Base-by-base conservation (phyloP, 2,329 filamentous ascomycete genomes). In the Aspergillus fumigatus region DNA sequence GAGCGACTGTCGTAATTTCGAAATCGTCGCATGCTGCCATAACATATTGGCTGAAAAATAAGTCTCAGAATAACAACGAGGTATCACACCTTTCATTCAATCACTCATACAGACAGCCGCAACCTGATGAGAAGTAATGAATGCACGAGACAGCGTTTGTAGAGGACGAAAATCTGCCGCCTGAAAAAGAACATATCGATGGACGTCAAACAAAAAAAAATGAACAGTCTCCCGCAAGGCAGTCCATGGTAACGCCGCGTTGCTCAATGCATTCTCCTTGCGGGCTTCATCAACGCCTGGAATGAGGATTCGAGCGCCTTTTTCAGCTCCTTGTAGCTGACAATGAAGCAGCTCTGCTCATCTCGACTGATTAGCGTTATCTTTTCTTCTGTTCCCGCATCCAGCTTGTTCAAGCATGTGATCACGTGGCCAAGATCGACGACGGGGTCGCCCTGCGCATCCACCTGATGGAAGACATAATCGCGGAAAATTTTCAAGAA, bases 401-500 rank as follows among this genome's bases (percentile, higher is more conserved):
- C 94, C 53, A 99, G 79, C 72, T 96, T 97, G 77, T 95, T 97
- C 64, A 99, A 76, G 68, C 88, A 93, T 26, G 83, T 84, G 48
- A 99, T 74, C 61, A 97, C 90, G 75, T 97, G 92, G 3, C 89
- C 93, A 56, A 97, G 79, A 69, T 97, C 90, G 4, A 96, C 80
- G 1, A 92, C 88, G 0, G 94, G 89, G 53, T 89, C 88, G 14
- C 91, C 92, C 56, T 90, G 86, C 29, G 84, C 83, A 70, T 97
- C 92, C 11, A 97, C 92, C 68, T 96, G 92, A 73, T 99, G 94
- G 76, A 97, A 99, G 43, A 97, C 90, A 67, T 95, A 97, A 75
- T 99, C 94, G 51, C 94, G 85, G 79, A 97, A 97, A 8, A 99
- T 82, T 75, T 96, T 97, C 62, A 99, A 80, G 70, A 90, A 89